phyloP scores from a whole-genome alignment of 441 rosid species.

The Oxalis stricta region DNA sequence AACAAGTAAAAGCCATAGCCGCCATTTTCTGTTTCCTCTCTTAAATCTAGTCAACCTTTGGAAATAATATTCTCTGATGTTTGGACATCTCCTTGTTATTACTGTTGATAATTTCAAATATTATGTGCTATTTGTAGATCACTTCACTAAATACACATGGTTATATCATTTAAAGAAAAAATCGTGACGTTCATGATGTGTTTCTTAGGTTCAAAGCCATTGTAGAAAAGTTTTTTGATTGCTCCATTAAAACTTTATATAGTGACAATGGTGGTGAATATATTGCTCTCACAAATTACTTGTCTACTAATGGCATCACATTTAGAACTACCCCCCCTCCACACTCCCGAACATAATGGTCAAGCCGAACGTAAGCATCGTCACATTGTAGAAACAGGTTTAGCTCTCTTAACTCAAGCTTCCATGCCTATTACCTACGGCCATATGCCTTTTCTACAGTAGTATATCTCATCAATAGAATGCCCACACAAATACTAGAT shows the following conservation, averaged over 20 bases:
- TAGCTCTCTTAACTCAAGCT: not conserved
- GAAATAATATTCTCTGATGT: no score
- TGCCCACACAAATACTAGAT: not conserved
- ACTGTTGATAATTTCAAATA: no score
- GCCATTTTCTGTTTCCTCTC: no score
- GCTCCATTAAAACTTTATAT: not conserved
- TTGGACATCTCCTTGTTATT: no score
- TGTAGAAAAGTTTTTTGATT: not conserved
- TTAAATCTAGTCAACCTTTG: no score
- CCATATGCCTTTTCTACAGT: not conserved
- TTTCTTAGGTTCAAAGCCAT: not conserved
- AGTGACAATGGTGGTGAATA: not conserved
- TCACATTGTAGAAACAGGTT: not conserved
- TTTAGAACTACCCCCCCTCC: not conserved
- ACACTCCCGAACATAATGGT: not conserved
- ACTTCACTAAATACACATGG: not conserved
- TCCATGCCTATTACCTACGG: fast-evolving
- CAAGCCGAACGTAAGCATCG: not conserved
- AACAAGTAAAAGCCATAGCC: no score
- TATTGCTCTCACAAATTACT: not conserved
- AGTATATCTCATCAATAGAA: not conserved
- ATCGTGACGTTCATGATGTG: not conserved
- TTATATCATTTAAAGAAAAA: not conserved
- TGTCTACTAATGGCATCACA: not conserved
- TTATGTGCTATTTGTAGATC: no score